phyloP scores from a whole-genome alignment of 805 yeast genomes.

The Candida caryicola region DNA sequence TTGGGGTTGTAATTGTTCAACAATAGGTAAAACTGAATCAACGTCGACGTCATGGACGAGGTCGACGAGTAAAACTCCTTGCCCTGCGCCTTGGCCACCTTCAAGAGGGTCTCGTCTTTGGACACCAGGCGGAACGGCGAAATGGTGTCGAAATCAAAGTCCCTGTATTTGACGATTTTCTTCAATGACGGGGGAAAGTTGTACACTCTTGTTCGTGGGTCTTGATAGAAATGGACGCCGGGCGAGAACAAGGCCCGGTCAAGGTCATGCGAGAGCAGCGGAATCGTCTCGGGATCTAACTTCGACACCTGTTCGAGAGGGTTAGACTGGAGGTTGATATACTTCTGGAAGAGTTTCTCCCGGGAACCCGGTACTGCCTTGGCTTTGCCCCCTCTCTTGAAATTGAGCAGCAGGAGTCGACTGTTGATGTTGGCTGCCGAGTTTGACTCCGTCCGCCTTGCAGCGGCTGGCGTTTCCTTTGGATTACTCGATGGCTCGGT shows the following conservation, averaged over 20 bases:
- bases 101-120: conserved; percentile 53
- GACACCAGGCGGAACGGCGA: conserved; percentile 64
- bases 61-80: conserved; percentile 72
- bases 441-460: too few relatives aligned
- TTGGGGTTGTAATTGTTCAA: conserved; percentile 44
- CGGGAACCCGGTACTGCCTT: too few relatives aligned
- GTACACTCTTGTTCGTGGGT: conserved; percentile 70
- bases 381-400: not conserved
- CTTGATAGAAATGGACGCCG: conserved; percentile 73
- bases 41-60: conserved; percentile 76
- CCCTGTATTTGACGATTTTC: conserved; percentile 57
- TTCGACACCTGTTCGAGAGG: conserved; percentile 15
- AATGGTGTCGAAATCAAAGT: conserved; percentile 61
- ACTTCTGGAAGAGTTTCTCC: not conserved
- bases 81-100: conserved; percentile 40
- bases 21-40: conserved; percentile 72
- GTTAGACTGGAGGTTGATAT: not conserved
- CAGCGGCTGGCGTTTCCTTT: too few relatives aligned
- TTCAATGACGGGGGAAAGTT: conserved; percentile 65
- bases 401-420: not conserved
- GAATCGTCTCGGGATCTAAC: conserved; percentile 36
- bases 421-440: not conserved
- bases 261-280: conserved; percentile 62
- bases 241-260: conserved; percentile 77
- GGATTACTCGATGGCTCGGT: not conserved